Conservation (phyloP, 768 basidiomycete genomes). For the Lentinus tigrinus region DNA sequence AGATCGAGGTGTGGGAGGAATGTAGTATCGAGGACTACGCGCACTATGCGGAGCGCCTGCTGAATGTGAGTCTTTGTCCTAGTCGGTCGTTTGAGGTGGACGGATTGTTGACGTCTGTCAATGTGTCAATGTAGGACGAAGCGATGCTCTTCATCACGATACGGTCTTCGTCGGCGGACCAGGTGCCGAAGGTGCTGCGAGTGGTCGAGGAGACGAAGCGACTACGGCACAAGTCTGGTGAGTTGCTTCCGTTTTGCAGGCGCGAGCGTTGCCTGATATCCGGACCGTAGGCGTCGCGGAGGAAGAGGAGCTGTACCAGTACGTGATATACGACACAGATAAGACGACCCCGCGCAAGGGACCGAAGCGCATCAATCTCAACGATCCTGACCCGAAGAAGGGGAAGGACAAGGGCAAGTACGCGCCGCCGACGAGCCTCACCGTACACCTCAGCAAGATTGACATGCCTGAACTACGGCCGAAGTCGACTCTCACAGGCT, state of each 20-base stretch:
- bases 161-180: conserved; percentile 55
- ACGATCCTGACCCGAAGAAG: conserved; percentile 43
- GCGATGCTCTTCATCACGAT: conserved; percentile 80
- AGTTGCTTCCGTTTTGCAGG: conserved; percentile 11
- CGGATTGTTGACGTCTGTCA: neutral
- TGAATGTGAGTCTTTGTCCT: conserved; percentile 45
- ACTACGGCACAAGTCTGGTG: conserved; percentile 73
- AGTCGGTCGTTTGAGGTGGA: conserved; percentile 2
- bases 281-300: conserved; percentile 41
- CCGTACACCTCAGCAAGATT: conserved; percentile 82
- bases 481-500: conserved; percentile 24
- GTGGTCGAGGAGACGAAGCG: conserved; percentile 81
- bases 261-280: neutral
- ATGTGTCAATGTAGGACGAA: conserved; percentile 51
- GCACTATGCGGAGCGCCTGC: conserved; percentile 58
- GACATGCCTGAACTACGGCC: conserved; percentile 82
- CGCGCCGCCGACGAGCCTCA: conserved; percentile 63
- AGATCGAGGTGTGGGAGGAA: conserved; percentile 67
- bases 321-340: conserved; percentile 67
- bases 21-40: conserved; percentile 67
- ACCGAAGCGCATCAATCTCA: conserved; percentile 66
- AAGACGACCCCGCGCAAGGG: conserved; percentile 36
- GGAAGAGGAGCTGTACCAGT: conserved; percentile 68
- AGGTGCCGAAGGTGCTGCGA: conserved; percentile 77
- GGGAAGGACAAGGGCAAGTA: conserved; percentile 42